phyloP scores from a whole-genome alignment of 2,329 filamentous ascomycete genomes.

The Sordariomycetes sp. region DNA sequence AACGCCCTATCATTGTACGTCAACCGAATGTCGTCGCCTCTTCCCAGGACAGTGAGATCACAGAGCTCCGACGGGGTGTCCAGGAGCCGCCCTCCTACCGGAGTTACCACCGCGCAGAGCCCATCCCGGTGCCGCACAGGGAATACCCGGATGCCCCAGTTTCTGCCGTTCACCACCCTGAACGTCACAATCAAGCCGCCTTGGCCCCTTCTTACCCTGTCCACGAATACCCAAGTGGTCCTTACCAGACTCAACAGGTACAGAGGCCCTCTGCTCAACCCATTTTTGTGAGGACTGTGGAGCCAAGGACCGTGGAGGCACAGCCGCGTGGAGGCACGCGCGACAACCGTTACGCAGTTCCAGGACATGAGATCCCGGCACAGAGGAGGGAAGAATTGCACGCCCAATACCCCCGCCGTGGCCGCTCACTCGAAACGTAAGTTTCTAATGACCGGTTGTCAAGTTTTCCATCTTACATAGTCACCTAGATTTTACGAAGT shows the following conservation, averaged over 20 bases:
- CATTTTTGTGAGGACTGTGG: conserved; percentile 2
- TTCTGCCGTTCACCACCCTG: not conserved
- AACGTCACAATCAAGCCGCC: not conserved
- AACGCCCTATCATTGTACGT: not conserved
- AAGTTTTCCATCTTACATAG: not conserved
- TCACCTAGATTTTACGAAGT: not conserved
- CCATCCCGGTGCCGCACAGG: not conserved
- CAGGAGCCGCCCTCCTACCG: not conserved
- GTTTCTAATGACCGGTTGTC: not conserved
- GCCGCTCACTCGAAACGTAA: not conserved
- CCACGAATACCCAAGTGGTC: not conserved
- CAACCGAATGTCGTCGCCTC: not conserved
- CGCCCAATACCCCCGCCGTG: not conserved
- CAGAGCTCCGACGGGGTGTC: not conserved
- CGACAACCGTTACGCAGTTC: not conserved
- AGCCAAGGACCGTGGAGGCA: not conserved
- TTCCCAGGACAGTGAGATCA: not conserved
- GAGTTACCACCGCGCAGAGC: not conserved
- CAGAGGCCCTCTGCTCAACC: not conserved
- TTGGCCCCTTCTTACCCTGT: not conserved
- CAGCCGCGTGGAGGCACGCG: not conserved
- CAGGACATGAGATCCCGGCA: not conserved
- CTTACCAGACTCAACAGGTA: not conserved
- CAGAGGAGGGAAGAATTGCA: not conserved
- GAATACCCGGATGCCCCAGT: not conserved